phyloP scores from a whole-genome alignment of 345 rosid genomes.

The Populus davidiana region DNA sequence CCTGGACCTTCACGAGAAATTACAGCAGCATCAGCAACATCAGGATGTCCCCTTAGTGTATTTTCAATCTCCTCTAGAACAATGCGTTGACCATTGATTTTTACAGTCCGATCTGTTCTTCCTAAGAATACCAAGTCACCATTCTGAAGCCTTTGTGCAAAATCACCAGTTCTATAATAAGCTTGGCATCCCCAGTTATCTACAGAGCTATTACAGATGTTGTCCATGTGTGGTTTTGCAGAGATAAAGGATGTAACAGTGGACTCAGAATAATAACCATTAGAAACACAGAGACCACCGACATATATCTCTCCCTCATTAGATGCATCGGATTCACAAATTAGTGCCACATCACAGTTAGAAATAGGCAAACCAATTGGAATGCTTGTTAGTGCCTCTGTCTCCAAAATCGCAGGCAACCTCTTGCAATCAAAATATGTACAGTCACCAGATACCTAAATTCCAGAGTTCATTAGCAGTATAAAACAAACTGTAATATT shows the following conservation, averaged over 20 bases:
- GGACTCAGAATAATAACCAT: constrained; percentile 52
- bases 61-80: constrained; percentile 79
- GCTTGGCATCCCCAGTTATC: constrained; percentile 46
- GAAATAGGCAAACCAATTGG: constrained; percentile 88
- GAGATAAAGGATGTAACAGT: constrained; percentile 27
- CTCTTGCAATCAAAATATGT: constrained; percentile 82
- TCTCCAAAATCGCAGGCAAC: constrained; percentile 65
- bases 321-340: constrained; percentile 43
- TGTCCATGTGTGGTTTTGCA: constrained; percentile 45
- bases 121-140: constrained; percentile 83
- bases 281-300: constrained; percentile 66
- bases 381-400: constrained; percentile 58
- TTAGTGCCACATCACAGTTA: constrained; percentile 58
- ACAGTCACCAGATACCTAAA: constrained; percentile 93
- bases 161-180: constrained; percentile 86
- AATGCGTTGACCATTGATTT: constrained; percentile 80
- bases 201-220: constrained; percentile 33
- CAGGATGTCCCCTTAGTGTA: constrained; percentile 49
- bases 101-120: constrained; percentile 74
- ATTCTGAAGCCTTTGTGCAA: constrained; percentile 55
- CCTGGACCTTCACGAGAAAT: constrained; percentile 38
- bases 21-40: constrained; percentile 68
- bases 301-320: constrained; percentile 71
- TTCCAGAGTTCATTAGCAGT: constrained; percentile 15
- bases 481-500: background rate